Conservation (phyloP, 2,329 filamentous ascomycete species). For the Penicillium expansum region DNA sequence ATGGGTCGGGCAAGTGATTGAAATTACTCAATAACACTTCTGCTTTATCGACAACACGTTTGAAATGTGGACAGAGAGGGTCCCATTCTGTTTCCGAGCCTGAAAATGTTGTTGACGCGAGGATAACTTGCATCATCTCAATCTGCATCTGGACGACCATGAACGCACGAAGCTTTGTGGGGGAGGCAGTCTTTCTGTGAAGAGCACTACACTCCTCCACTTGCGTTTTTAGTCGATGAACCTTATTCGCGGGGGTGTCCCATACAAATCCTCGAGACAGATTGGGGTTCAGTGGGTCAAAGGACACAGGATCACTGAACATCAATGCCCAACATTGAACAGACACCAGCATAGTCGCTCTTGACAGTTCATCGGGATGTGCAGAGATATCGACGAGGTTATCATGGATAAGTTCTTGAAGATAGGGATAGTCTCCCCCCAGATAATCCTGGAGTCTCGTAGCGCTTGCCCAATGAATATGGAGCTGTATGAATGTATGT, state of each 20-base stretch:
- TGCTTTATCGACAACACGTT: background rate
- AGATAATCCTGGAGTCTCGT: background rate
- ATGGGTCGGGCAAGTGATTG: background rate
- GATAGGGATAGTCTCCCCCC: background rate
- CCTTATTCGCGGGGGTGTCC: background rate
- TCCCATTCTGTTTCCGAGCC: slow-evolving; percentile 1
- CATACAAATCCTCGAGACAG: background rate
- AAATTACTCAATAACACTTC: background rate
- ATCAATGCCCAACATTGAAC: slow-evolving; percentile 3
- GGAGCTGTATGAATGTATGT: slow-evolving; percentile 7
- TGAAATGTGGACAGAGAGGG: background rate
- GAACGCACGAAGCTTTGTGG: background rate
- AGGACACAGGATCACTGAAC: background rate
- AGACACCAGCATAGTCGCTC: background rate
- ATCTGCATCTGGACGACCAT: background rate
- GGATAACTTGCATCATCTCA: background rate
- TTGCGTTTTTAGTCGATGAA: background rate
- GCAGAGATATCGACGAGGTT: background rate
- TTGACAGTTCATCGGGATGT: background rate
- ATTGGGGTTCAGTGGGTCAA: background rate
- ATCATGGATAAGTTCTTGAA: slow-evolving; percentile 1
- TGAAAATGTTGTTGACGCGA: background rate
- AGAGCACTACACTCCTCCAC: background rate
- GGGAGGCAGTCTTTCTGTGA: background rate
- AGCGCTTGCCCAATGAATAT: slow-evolving; percentile 5